These are phyloP conservation scores for Craterostigma plantagineum DNA, from an alignment of 257 asterid genomes.

Conservation along the genomic window DNA sequence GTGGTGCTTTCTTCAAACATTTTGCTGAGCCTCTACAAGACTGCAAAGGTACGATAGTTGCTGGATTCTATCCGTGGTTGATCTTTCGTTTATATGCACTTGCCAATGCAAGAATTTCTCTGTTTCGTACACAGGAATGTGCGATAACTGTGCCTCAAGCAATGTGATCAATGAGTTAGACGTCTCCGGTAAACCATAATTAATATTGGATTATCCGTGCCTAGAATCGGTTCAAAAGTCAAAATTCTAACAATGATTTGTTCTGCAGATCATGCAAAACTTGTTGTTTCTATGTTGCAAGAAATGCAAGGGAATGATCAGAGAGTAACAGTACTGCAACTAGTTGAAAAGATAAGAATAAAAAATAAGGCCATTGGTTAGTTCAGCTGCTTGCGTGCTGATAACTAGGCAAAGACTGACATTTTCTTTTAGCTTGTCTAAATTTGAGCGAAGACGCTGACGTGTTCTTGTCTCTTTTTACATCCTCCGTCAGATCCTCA, in stretches of 20 bases:
- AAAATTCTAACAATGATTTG: neutral
- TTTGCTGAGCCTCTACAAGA: conserved; percentile 86
- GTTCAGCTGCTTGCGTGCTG: too few species aligned
- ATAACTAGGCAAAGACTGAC: too few species aligned
- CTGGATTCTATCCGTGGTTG: conserved; percentile 8
- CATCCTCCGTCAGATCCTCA: conserved; percentile 35
- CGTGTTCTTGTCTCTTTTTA: conserved; percentile 3
- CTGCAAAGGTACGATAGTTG: conserved; percentile 55
- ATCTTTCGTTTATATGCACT: conserved; percentile 7
- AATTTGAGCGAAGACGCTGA: neutral
- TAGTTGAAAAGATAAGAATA: conserved; percentile 69
- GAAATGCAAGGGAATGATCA: conserved; percentile 65
- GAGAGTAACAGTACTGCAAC: conserved; percentile 65
- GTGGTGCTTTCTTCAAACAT: conserved; percentile 83
- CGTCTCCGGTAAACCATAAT: conserved; percentile 42
- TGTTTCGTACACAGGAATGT: conserved; percentile 58
- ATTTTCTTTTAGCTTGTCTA: neutral
- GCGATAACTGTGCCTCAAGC: conserved; percentile 76
- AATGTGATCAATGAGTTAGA: conserved; percentile 60
- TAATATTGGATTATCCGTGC: conserved; percentile 2
- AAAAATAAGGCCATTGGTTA: conserved; percentile 48
- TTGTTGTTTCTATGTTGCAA: conserved; percentile 44
- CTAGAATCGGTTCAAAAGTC: neutral
- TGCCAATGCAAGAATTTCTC: conserved; percentile 1
- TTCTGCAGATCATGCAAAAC: conserved; percentile 54